phyloP scores from a whole-genome alignment of 495 filamentous ascomycete species.

The Aspergillus steynii region DNA sequence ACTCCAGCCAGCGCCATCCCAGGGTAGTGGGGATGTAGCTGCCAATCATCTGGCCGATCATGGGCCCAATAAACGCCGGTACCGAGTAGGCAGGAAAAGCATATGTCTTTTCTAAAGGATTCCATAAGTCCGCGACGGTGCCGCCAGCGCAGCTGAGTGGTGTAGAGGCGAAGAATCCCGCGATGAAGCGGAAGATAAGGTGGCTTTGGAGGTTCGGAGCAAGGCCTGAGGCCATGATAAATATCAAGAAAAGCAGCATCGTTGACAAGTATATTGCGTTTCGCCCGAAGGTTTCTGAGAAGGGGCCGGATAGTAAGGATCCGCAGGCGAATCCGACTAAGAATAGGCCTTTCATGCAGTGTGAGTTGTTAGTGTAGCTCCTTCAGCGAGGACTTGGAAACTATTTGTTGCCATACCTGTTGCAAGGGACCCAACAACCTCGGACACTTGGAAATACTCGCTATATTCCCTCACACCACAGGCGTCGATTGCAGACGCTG shows the following conservation, averaged over 20 bases:
- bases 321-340: slow-evolving; percentile 55
- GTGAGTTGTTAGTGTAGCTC: background rate
- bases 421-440: slow-evolving; percentile 49
- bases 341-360: background rate
- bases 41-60: slow-evolving; percentile 44
- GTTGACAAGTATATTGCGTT: slow-evolving; percentile 55
- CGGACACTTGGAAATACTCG: slow-evolving; percentile 47
- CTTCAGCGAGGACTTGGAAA: background rate
- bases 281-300: slow-evolving; percentile 56
- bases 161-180: slow-evolving; percentile 45
- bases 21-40: slow-evolving; percentile 21
- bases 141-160: slow-evolving; percentile 50
- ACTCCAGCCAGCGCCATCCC: slow-evolving; percentile 50
- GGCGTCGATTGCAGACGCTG: slow-evolving; percentile 53
- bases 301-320: slow-evolving; percentile 44
- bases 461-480: slow-evolving; percentile 40
- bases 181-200: slow-evolving; percentile 46
- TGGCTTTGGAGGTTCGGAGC: slow-evolving; percentile 45
- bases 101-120: slow-evolving; percentile 40
- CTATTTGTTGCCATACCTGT: slow-evolving; percentile 11
- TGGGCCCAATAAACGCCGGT: slow-evolving; percentile 37
- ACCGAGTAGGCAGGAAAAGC: slow-evolving; percentile 45
- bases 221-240: slow-evolving; percentile 43
- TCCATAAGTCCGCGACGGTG: slow-evolving; percentile 45
- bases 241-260: slow-evolving; percentile 43